Percentiles rank a stretch among this genome's conserved stretches.
phyloP scores from a whole-genome alignment of 495 filamentous ascomycete genomes.

The Bombardia bombarda region DNA sequence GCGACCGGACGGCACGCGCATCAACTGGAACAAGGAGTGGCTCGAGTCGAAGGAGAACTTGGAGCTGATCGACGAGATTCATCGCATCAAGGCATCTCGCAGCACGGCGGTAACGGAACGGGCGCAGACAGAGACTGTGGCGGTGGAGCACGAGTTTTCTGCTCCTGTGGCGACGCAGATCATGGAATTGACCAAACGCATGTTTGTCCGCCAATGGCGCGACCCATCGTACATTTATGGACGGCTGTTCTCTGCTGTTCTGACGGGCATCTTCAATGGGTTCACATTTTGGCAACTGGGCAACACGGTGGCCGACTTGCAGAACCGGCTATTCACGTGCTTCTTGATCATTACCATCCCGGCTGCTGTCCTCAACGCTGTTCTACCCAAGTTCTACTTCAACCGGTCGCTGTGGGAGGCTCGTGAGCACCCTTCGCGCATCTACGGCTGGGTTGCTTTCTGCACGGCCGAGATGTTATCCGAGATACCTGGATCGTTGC shows the following conservation, averaged over 20 bases:
- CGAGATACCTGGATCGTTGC: constrained; percentile 66
- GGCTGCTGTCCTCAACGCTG: constrained; percentile 58
- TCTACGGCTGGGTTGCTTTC: constrained; percentile 82
- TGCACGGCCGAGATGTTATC: constrained; percentile 64
- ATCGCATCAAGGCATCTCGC: constrained; percentile 43
- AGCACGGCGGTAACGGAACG: neutral
- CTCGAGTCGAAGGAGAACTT: constrained; percentile 58
- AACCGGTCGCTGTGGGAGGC: constrained; percentile 70
- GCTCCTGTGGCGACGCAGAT: constrained; percentile 35
- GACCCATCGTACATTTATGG: constrained; percentile 70
- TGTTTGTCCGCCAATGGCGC: constrained; percentile 76
- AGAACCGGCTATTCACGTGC: constrained; percentile 70
- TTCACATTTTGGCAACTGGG: constrained; percentile 80
- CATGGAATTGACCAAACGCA: constrained; percentile 43
- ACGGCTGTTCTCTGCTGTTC: constrained; percentile 44
- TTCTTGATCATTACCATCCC: constrained; percentile 73
- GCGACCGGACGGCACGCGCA: constrained; percentile 58
- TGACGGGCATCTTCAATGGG: constrained; percentile 65
- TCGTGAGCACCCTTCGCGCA: constrained; percentile 66
- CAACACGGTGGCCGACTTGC: constrained; percentile 58
- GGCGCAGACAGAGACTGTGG: neutral
- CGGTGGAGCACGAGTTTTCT: constrained; percentile 24
- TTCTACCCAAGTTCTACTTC: constrained; percentile 79
- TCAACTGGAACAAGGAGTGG: constrained; percentile 80
- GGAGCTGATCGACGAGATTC: constrained; percentile 59